phyloP scores from a whole-genome alignment of 331 rosid genomes.

The Cydonia oblonga region DNA sequence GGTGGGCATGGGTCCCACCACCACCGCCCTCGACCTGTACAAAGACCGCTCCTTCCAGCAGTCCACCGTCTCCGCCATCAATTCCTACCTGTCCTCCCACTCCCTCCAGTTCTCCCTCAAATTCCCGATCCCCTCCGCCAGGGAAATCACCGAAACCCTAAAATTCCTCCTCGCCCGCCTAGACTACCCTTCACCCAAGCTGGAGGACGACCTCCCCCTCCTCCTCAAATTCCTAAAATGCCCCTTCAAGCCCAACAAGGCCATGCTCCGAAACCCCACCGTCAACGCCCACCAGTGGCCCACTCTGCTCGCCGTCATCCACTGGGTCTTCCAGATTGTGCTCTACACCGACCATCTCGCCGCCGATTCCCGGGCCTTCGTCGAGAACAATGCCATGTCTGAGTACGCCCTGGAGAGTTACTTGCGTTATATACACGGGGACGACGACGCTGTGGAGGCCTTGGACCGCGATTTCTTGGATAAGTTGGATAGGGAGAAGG shows the following conservation, averaged over 20 bases:
- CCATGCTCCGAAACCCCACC: conserved; percentile 53
- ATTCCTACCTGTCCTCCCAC: conserved; percentile 44
- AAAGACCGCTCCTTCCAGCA: conserved; percentile 61
- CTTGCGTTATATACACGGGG: conserved; percentile 44
- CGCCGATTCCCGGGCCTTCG: conserved; percentile 8
- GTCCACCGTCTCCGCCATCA: conserved; percentile 44
- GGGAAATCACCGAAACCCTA: conserved; percentile 58
- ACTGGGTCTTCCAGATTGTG: conserved; percentile 79
- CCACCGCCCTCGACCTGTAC: conserved; percentile 51
- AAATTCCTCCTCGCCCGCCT: conserved; percentile 39
- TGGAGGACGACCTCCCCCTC: conserved; percentile 64
- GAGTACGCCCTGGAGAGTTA: conserved; percentile 39
- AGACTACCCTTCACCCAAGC: conserved; percentile 37
- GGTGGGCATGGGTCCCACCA: conserved; percentile 32
- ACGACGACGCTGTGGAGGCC: conserved; percentile 48
- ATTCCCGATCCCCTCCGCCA: conserved; percentile 55
- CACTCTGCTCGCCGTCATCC: conserved; percentile 58
- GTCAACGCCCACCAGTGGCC: conserved; percentile 96
- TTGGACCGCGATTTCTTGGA: conserved; percentile 35
- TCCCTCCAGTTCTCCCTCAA: conserved; percentile 41
- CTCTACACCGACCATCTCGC: conserved; percentile 22
- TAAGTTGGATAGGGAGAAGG: conserved; percentile 36
- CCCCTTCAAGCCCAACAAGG: conserved; percentile 65
- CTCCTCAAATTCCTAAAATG: conserved; percentile 40
- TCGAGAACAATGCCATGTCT: conserved; percentile 20